phyloP scores from a whole-genome alignment of 345 rosid species.

The Eutrema japonicum region DNA sequence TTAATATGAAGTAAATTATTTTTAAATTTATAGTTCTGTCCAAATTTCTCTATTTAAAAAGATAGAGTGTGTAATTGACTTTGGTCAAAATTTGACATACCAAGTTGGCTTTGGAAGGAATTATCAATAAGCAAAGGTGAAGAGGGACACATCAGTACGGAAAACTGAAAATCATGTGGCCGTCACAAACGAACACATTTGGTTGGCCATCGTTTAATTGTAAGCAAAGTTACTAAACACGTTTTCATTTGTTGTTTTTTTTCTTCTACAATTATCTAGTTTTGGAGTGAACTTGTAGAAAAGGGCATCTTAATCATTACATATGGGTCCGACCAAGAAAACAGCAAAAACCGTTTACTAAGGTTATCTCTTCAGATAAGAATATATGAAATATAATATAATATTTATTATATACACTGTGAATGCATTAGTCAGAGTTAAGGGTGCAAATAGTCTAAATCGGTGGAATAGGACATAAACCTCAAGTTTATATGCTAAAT shows the following conservation, averaged over 20 bases:
- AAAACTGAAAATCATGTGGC: slow-evolving; percentile 32
- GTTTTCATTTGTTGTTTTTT: slow-evolving; percentile 28
- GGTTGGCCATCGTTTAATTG: slow-evolving; percentile 35
- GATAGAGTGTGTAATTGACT: slow-evolving; percentile 15
- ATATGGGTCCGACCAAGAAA: slow-evolving; percentile 28
- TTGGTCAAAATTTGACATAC: slow-evolving; percentile 29
- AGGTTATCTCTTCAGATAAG: slow-evolving; percentile 37
- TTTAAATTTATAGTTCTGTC: too few relatives aligned
- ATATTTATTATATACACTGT: not conserved
- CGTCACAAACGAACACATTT: slow-evolving; percentile 32
- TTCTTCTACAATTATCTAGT: not conserved
- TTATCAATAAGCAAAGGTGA: slow-evolving; percentile 23
- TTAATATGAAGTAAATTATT: too few relatives aligned
- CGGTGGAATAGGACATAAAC: slow-evolving; percentile 16
- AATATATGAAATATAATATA: not conserved
- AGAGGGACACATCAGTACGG: slow-evolving; percentile 36
- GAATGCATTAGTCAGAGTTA: slow-evolving; percentile 21
- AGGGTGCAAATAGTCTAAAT: not conserved
- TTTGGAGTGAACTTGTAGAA: slow-evolving; percentile 45
- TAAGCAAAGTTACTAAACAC: slow-evolving; percentile 44
- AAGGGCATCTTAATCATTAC: slow-evolving; percentile 40
- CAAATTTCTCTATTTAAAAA: not conserved
- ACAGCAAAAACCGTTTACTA: slow-evolving; percentile 8
- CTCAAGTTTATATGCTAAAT: slow-evolving; percentile 17
- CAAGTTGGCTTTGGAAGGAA: not conserved